Base-by-base conservation (phyloP, 495 filamentous ascomycete genomes). In the Xylaria longipes region DNA sequence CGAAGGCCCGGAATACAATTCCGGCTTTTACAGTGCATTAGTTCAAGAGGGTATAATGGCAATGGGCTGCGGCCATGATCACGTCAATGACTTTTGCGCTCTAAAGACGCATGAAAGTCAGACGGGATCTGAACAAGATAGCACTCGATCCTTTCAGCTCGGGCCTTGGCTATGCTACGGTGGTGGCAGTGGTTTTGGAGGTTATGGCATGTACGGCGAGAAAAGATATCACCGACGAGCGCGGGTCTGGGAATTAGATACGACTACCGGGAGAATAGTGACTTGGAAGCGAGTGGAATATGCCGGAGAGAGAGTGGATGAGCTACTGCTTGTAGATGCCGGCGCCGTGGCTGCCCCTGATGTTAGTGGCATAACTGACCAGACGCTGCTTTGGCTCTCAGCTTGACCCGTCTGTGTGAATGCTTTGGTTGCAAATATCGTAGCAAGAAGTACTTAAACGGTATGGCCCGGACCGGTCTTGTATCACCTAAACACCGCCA, bases 281-380 rank as follows among this genome's bases (percentile, higher is more conserved):
- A 82, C 79, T 73, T 83, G 78, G 78, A 81, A 78, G 74, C 78
- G 79, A 67, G 74, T 82, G 46, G 80, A 83, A 74, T 82, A 81
- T 81, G 75, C 69, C 57, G 65, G 12, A 31, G 72, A 79, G 22
- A 80, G 75, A 76, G 72, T 82, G 73, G 76, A 83, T 79, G 80
- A 83, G 73, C 65, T 82, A 35, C 71, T 77, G 54, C 77, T 83
- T 77, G 80, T 82, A 22, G 43, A 45, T 3, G 15, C 15, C 43
- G 43, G 43, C 15, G 43, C 15, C 43, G 43, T 45, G 43, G 14
- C 20, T 45, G 0, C 43, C 43, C 15, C 14, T 39, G 39, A 11
- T 41, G n/a, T n/a, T n/a, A n/a, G n/a, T n/a, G n/a, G n/a, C n/a
- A n/a, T n/a, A n/a, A n/a, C n/a, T n/a, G n/a, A n/a, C n/a, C n/a